Percentiles rank a stretch among this genome's conserved stretches.
Evolutionary conservation across 306 rosid genomes (phyloP).

Genomic region (Carpinus fangiana): DNA sequence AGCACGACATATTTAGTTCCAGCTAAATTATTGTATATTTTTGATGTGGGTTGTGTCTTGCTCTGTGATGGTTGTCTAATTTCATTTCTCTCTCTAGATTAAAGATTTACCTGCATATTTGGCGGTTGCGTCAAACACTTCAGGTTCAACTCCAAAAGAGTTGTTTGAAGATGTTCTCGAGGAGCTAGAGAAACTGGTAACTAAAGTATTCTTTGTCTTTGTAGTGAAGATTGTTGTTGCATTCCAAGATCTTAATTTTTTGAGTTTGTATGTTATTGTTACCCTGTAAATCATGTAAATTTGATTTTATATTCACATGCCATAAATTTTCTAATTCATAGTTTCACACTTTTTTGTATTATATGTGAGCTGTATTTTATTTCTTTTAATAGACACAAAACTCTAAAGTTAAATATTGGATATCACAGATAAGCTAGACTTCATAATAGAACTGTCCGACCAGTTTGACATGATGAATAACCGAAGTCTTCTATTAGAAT

Average conservation of each 20-base stretch:
- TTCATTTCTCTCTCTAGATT: slow-evolving; percentile 43
- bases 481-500: neutral
- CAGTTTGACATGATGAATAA: too few species aligned
- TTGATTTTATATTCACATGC: neutral
- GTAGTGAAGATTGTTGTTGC: slow-evolving; percentile 10
- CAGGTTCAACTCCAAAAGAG: slow-evolving; percentile 91
- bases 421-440: neutral
- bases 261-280: neutral
- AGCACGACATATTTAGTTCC: slow-evolving; percentile 7
- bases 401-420: neutral
- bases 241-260: neutral
- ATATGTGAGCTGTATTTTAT: neutral
- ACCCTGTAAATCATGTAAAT: neutral
- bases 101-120: slow-evolving; percentile 74
- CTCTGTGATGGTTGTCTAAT: slow-evolving; percentile 18
- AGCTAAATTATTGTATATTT: slow-evolving; percentile 2
- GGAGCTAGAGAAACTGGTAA: slow-evolving; percentile 85
- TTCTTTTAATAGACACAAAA: neutral
- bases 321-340: neutral
- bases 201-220: slow-evolving; percentile 27
- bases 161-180: slow-evolving; percentile 85
- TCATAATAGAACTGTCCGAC: neutral
- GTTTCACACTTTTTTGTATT: neutral
- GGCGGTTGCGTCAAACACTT: slow-evolving; percentile 78
- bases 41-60: slow-evolving; percentile 15